phyloP scores from a whole-genome alignment of 73 alveolate genomes.

The Paramecium caudatum region DNA sequence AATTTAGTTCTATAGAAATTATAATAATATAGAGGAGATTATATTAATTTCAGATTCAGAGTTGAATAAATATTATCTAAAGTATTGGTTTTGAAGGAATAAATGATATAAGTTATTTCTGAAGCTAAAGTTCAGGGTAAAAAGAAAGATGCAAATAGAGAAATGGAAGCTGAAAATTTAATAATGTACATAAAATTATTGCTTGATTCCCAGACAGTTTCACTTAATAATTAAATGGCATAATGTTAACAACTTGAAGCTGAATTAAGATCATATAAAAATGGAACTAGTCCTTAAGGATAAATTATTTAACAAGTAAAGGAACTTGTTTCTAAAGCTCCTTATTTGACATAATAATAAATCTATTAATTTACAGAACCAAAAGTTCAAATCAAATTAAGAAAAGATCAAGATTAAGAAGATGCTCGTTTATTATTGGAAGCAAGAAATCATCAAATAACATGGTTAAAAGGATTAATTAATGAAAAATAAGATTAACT shows the following conservation, averaged over 20 bases:
- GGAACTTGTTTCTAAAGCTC: background rate
- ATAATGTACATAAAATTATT: background rate
- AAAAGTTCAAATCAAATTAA: background rate
- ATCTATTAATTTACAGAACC: conserved; percentile 20
- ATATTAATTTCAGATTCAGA: conserved; percentile 13
- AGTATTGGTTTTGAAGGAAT: background rate
- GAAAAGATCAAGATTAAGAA: conserved; percentile 53
- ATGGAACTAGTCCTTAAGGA: conserved; percentile 28
- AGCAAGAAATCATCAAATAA: conserved; percentile 13
- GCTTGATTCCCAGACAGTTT: background rate
- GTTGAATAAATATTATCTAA: background rate
- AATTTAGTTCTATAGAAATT: background rate
- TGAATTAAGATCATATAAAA: background rate
- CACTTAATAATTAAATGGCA: background rate
- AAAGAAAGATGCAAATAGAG: background rate
- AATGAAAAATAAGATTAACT: conserved; percentile 11
- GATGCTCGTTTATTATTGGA: conserved; percentile 35
- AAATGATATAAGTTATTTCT: conserved; percentile 3
- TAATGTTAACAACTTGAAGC: background rate
- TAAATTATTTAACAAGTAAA: conserved; percentile 8
- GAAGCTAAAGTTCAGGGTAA: conserved; percentile 14
- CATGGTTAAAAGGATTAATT: background rate
- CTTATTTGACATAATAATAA: background rate
- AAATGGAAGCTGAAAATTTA: conserved; percentile 16
- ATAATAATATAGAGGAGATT: conserved; percentile 28